Evolutionary conservation across 148 eudicot genomes (phyloP).

Genomic region (Silene latifolia): DNA sequence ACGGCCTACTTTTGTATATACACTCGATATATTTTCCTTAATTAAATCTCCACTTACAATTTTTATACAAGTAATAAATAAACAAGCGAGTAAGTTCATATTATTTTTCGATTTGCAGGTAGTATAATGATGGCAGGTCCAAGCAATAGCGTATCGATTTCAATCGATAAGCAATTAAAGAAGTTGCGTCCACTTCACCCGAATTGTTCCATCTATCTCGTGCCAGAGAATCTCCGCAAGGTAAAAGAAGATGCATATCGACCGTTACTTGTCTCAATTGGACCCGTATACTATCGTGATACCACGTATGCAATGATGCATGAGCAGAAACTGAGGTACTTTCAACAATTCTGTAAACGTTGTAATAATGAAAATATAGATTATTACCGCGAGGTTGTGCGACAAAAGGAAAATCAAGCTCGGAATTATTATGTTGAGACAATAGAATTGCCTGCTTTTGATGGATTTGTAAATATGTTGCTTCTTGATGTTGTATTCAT

Average conservation of each 20-base stretch:
- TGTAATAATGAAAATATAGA: neutral
- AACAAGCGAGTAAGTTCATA: neutral
- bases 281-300: constrained; percentile 17
- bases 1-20: no score
- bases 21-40: no score
- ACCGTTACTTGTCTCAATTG: constrained; percentile 23
- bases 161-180: neutral
- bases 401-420: neutral
- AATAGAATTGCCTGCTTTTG: neutral
- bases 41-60: no score
- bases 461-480: constrained; percentile 14
- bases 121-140: neutral
- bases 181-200: neutral
- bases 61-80: no score
- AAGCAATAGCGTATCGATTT: neutral
- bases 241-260: constrained; percentile 12
- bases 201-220: constrained; percentile 19
- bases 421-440: constrained; percentile 14
- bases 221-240: constrained; percentile 18
- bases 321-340: constrained; percentile 16
- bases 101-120: neutral
- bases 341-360: constrained; percentile 8
- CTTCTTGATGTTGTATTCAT: constrained; percentile 25
- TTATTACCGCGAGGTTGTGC: neutral
- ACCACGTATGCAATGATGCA: neutral